A percentile compares a stretch with the other conserved stretches of the same genome.
Evolutionary conservation across 164 flowering plant genomes (phyloP).

Genomic region (Umbilicus rupestris): DNA sequence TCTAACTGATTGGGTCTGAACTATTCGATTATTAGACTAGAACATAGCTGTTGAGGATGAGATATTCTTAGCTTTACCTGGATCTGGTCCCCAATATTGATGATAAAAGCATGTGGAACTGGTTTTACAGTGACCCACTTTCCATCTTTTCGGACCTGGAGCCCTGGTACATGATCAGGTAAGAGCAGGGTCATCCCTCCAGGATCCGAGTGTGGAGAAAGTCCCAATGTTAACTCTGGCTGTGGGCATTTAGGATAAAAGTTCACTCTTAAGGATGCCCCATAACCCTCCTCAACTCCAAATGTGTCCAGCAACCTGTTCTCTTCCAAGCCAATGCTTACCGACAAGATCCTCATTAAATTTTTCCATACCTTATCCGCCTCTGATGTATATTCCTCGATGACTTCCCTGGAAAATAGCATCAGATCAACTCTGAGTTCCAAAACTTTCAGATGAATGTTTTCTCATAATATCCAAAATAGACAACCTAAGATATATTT

Average conservation of each 20-base stretch:
- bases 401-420: constrained; percentile 39
- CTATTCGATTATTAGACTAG: background rate
- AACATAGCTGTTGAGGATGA: background rate
- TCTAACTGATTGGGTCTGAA: no score
- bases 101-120: constrained; percentile 55
- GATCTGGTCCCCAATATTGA: constrained; percentile 82
- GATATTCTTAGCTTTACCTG: constrained; percentile 37
- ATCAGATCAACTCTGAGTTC: background rate
- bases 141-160: constrained; percentile 48
- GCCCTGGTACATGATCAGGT: constrained; percentile 66
- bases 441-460: no score
- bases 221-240: constrained; percentile 69
- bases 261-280: constrained; percentile 66
- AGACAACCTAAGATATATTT: no score
- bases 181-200: constrained; percentile 76
- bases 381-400: constrained; percentile 48
- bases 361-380: constrained; percentile 40
- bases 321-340: constrained; percentile 46
- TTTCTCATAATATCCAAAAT: no score
- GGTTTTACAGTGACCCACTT: constrained; percentile 74
- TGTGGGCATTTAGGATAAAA: constrained; percentile 86
- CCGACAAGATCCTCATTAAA: constrained; percentile 43
- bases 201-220: constrained; percentile 87
- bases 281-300: constrained; percentile 53
- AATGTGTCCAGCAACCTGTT: constrained; percentile 40